Percentiles rank a stretch among this genome's conserved stretches.
Evolutionary conservation across 1,284 basidiomycete species (phyloP).

Genomic region (Marasmius fiardii): DNA sequence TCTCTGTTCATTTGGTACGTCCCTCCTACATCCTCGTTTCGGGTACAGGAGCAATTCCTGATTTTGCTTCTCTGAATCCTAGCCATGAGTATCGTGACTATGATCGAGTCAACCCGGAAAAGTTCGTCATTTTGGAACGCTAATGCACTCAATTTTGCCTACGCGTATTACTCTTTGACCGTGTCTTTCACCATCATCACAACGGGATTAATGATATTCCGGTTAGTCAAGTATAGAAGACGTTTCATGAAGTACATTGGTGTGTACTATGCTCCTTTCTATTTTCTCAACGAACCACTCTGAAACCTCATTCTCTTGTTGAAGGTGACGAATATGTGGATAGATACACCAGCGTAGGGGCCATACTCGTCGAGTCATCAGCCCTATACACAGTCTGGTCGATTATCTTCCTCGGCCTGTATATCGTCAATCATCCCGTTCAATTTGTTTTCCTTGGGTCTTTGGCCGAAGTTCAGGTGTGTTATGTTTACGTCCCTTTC

Average conservation of each 20-base stretch:
- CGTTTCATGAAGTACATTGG: not conserved
- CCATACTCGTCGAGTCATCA: slow-evolving; percentile 21
- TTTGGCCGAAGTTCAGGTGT: slow-evolving; percentile 26
- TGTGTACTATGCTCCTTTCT: not conserved
- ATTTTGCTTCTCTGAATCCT: not conserved
- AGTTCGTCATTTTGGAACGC: not conserved
- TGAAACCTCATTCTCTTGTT: not conserved
- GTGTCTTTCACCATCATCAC: slow-evolving; percentile 9
- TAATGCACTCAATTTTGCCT: slow-evolving; percentile 10
- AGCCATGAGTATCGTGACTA: slow-evolving; percentile 16
- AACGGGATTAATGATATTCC: not conserved
- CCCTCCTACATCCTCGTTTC: too few species aligned
- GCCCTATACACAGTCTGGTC: slow-evolving; percentile 17
- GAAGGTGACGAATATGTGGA: not conserved
- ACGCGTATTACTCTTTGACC: slow-evolving; percentile 14
- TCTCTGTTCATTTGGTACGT: not conserved
- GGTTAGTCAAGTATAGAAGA: not conserved
- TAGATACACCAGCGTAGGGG: slow-evolving; percentile 11
- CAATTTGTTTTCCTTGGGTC: slow-evolving; percentile 25
- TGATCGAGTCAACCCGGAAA: slow-evolving; percentile 5
- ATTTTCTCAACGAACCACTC: not conserved
- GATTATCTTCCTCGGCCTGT: slow-evolving; percentile 20
- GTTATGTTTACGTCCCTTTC: slow-evolving; percentile 2
- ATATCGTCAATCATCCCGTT: slow-evolving; percentile 16
- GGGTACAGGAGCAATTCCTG: not conserved